Evolutionary conservation across 371 early-diverging fungal species (phyloP).

Genomic region (Mortierella sp.): DNA sequence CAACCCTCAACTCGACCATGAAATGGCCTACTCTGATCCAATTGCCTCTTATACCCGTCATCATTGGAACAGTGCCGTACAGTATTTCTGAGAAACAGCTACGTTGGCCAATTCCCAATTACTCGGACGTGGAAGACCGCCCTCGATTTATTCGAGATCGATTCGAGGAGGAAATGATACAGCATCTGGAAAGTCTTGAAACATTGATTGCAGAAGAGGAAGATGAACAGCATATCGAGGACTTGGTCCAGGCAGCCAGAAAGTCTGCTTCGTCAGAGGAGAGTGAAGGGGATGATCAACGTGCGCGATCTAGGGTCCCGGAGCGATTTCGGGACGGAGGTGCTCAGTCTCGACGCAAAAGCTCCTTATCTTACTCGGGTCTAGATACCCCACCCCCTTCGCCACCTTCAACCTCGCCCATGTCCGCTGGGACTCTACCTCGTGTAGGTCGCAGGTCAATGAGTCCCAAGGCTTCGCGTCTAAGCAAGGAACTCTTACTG

Average conservation of each 20-base stretch:
- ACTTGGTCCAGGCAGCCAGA: conserved; percentile 39
- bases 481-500: conserved; percentile 40
- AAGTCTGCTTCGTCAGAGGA: conserved; percentile 39
- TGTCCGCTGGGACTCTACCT: conserved; percentile 18
- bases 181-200: conserved; percentile 47
- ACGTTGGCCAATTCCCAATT: conserved; percentile 54
- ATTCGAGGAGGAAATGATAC: conserved; percentile 56
- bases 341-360: conserved; percentile 16
- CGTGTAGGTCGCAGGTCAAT: conserved; percentile 39
- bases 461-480: conserved; percentile 47
- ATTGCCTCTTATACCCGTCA: conserved; percentile 39
- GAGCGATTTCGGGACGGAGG: conserved; percentile 34
- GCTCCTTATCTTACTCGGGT: conserved; percentile 8
- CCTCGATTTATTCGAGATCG: conserved; percentile 53
- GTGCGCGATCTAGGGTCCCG: conserved; percentile 27
- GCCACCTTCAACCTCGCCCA: conserved; percentile 29
- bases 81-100: conserved; percentile 37
- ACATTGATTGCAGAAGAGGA: conserved; percentile 44
- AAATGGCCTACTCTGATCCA: conserved; percentile 53
- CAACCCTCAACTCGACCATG: conserved; percentile 37
- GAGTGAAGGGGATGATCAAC: conserved; percentile 47
- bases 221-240: conserved; percentile 36
- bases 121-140: conserved; percentile 48
- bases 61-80: conserved; percentile 49
- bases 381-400: conserved; percentile 51